phyloP scores from a whole-genome alignment of 441 rosid species.

The Erysimum pusillum region DNA sequence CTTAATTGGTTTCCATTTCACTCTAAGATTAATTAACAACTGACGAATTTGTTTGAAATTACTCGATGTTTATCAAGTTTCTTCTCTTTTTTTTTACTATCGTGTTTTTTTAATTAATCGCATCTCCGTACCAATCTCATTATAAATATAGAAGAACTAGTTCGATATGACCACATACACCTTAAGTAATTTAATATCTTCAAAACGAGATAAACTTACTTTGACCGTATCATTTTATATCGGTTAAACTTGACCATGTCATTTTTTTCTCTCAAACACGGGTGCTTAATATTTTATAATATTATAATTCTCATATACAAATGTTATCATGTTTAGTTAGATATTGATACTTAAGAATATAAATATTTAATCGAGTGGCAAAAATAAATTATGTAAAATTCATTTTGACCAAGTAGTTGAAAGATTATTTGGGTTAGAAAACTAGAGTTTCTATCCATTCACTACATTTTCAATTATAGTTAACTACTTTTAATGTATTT shows the following conservation, averaged over 20 bases:
- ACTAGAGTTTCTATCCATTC: neutral
- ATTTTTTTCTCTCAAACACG: constrained; percentile 1
- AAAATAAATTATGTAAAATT: neutral
- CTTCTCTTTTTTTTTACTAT: neutral
- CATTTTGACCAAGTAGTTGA: neutral
- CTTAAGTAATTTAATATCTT: neutral
- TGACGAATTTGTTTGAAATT: neutral
- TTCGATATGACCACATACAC: neutral
- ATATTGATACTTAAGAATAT: neutral
- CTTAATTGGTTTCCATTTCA: too few species aligned
- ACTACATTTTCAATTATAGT: neutral
- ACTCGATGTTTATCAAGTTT: constrained; percentile 2
- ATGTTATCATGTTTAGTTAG: neutral
- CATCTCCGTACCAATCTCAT: neutral
- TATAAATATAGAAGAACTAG: neutral
- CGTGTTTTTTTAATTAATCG: constrained; percentile 3
- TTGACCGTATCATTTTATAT: neutral
- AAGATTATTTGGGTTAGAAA: neutral
- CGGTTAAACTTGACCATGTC: neutral
- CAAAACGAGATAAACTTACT: constrained; percentile 10
- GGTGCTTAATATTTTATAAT: neutral
- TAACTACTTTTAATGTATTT: neutral
- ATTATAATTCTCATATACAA: neutral
- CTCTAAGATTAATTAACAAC: neutral
- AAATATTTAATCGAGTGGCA: too few species aligned